Conservation (phyloP, 2,329 filamentous ascomycete species). For the Arthrobotrys pseudoclavata region DNA sequence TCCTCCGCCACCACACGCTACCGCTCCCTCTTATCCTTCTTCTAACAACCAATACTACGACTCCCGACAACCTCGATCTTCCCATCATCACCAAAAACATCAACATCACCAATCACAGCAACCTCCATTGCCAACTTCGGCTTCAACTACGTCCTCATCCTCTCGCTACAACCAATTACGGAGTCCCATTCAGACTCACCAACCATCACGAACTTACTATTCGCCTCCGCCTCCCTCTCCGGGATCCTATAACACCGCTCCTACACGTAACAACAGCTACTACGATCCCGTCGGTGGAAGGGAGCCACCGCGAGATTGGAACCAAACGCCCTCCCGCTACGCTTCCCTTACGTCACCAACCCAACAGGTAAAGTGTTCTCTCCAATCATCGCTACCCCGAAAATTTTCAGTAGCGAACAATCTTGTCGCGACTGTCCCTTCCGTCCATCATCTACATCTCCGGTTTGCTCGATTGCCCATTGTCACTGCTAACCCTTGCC, state of each 20-base stretch:
- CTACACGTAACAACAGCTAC: slow-evolving; percentile 53
- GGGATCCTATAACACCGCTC: slow-evolving; percentile 65
- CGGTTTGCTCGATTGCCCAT: slow-evolving; percentile 11
- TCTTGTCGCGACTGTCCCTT: slow-evolving; percentile 17
- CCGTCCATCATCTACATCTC: neutral
- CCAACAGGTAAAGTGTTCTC: slow-evolving; percentile 35
- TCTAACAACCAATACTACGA: slow-evolving; percentile 52
- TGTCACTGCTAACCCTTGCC: slow-evolving; percentile 20
- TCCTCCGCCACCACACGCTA: slow-evolving; percentile 58
- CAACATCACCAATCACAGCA: slow-evolving; percentile 19
- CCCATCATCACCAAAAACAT: slow-evolving; percentile 19
- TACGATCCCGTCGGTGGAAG: slow-evolving; percentile 59
- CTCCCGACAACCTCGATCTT: slow-evolving; percentile 36
- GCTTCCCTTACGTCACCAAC: slow-evolving; percentile 57
- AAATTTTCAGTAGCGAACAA: slow-evolving; percentile 4
- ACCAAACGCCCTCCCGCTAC: slow-evolving; percentile 46
- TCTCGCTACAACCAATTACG: slow-evolving; percentile 55
- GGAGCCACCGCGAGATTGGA: slow-evolving; percentile 53
- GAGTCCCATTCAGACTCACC: slow-evolving; percentile 50
- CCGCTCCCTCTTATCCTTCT: slow-evolving; percentile 39
- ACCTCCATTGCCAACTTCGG: neutral
- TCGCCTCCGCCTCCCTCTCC: slow-evolving; percentile 64
- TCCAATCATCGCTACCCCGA: neutral
- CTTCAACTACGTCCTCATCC: slow-evolving; percentile 22
- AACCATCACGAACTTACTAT: slow-evolving; percentile 49